phyloP scores from a whole-genome alignment of 257 asterid genomes.

The Solanum neorickii region DNA sequence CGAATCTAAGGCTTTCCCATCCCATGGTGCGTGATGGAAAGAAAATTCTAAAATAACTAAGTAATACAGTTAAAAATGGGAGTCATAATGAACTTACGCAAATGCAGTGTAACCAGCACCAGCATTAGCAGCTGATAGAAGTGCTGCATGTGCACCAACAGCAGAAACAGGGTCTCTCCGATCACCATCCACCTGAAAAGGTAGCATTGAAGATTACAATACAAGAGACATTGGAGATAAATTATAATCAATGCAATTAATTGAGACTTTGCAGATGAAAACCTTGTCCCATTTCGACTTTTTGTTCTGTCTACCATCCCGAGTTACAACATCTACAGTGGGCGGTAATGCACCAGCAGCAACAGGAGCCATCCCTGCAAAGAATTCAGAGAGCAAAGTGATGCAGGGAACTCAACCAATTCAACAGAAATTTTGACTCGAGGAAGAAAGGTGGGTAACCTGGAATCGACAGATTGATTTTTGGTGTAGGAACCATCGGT shows the following conservation, averaged over 20 bases:
- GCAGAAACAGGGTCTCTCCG: constrained; percentile 51
- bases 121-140: constrained; percentile 71
- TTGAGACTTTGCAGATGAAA: constrained; percentile 1
- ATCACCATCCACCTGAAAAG: constrained; percentile 69
- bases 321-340: constrained; percentile 30
- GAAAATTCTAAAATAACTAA: neutral
- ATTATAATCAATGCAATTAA: constrained; percentile 1
- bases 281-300: constrained; percentile 99
- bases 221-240: neutral
- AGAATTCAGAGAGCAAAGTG: neutral
- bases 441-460: constrained; percentile 20
- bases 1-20: neutral
- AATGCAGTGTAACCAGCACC: constrained; percentile 92
- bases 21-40: neutral
- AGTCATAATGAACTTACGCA: constrained; percentile 51
- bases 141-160: constrained; percentile 61
- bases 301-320: constrained; percentile 85
- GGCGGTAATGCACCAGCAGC: constrained; percentile 19
- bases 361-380: neutral
- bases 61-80: neutral
- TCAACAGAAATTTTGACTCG: neutral
- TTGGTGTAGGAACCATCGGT: constrained; percentile 46
- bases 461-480: constrained; percentile 51
- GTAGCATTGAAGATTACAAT: neutral
- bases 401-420: neutral